Evolutionary conservation across 1,284 basidiomycete species (phyloP).

Genomic region (Trametes versicolor): DNA sequence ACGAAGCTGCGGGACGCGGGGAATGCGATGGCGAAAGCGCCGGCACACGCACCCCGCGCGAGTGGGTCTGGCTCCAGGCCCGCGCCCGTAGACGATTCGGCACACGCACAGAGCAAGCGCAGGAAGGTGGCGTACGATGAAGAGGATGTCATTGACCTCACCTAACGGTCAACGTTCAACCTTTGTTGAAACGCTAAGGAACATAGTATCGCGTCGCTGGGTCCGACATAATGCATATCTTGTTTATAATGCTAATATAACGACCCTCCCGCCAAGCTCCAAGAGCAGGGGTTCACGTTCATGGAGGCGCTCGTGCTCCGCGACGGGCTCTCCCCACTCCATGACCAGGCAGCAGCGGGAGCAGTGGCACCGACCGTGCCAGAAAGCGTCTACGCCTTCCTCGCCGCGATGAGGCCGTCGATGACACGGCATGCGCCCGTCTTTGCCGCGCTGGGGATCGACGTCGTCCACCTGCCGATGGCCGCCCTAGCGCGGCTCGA

Average conservation of each 20-base stretch:
- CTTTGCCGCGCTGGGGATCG: conserved; percentile 21
- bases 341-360: background rate
- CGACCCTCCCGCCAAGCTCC: conserved; percentile 3
- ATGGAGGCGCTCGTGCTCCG: conserved; percentile 27
- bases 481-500: conserved; percentile 23
- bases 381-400: background rate
- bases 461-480: conserved; percentile 20
- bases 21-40: background rate
- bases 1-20: background rate
- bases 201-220: too few species aligned
- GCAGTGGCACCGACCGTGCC: background rate
- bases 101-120: conserved; percentile 9
- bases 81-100: background rate
- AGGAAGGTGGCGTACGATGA: conserved; percentile 17
- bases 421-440: conserved; percentile 13
- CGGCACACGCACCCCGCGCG: background rate
- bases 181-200: too few species aligned
- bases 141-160: conserved; percentile 13
- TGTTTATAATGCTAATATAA: background rate
- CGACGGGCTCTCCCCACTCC: conserved; percentile 15
- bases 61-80: background rate
- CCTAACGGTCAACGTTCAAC: background rate
- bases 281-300: conserved; percentile 22
- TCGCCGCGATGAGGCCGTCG: conserved; percentile 4
- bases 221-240: too few species aligned